Evolutionary conservation across 768 basidiomycete species (phyloP), one percentile per base, ranked within the genome.

Genomic region (Leccinum disarticulatum): DNA sequence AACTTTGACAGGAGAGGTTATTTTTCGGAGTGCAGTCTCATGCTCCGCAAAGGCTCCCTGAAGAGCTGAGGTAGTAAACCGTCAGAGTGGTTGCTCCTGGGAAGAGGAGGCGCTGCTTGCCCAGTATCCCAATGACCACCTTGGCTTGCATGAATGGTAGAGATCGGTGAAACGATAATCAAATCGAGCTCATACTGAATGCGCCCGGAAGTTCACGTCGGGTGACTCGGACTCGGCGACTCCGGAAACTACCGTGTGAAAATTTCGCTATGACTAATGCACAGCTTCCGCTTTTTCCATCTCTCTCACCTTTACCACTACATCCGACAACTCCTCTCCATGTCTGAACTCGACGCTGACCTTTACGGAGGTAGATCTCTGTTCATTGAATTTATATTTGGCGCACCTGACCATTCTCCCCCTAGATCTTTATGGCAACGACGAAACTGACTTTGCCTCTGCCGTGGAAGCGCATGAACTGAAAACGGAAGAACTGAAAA

Each of bases 1-100:
- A 60, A 88, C 73, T 61, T 74, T 79, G 43, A 73, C 69, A 62
- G 78, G 77, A 25, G 80, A 68, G 30, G 80, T 74, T 58, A 86
- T 73, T 68, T 81, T 82, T 70, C 88, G 81, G 31, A 93, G 81
- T 62, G 84, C 85, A 30, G 77, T 74, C 71, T 91, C 82, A 73
- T 98, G 95, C 75, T 98, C 95, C 15, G 82, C 80, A 71, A 98
- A 97, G 9, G 94, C 94, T 48, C 95, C 95, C 73, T 97, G 95
- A 43, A 98, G 81, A 38, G 95, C 95, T 93, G 68, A 27, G 35
- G 33, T 14, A 14, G 41, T 30, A 19, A 27, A 17, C 14, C n/a
- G 36, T 63, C 55, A 57, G 41, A 19, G 50, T 13, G 2, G 31
- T 36, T 14, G 38, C 54, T 28, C 46, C 25, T 30, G 11, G 48